Base-by-base conservation (phyloP, 306 rosid species). In the Inga leiocalycina region DNA sequence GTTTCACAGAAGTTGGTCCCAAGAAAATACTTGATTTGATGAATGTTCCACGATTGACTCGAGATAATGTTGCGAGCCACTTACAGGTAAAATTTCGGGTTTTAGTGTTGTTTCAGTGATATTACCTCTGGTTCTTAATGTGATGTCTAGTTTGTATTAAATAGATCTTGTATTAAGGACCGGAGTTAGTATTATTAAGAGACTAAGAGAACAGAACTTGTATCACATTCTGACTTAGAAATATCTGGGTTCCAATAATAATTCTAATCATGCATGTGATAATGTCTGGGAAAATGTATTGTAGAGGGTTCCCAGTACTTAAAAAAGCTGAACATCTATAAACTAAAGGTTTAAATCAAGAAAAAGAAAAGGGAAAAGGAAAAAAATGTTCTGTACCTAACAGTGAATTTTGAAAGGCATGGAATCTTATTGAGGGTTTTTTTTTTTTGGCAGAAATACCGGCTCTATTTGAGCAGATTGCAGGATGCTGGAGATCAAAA, bases 31-130 rank as follows among this genome's bases (percentile, higher is more conserved):
- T 94, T 12, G 97, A 94, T 81, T 85, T 94, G 85, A 94, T 94
- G 98, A 94, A 89, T 71, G 97, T 94, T 72, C 92, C 94, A 0
- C 83, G 95, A 97, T 75, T 94, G 76, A 90, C 91, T 8, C 87
- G 98, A 79, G 98, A 94, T 84, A 91, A 94, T 52, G 97, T 94
- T 67, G 97, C 98, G 52, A 94, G 98, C 82, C 98, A 94, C 86
- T 90, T 92, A 86, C 98, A 94, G 98, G 98, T 92, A 87, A 57
- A 65, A 68, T 17, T 51, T 82, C 19, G 8, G 59, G 71, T 73
- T 70, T 65, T 37, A 75, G 69, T 75, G 80, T 82, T 72, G 39
- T 43, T 51, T 71, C 45, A 65, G 71, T 68, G 86, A 82, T 39
- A 39, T 39, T 39, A 39, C 43, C 43, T 39, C 43, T 1, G 6